A percentile compares a stretch with the other conserved stretches of the same genome.
Conservation (phyloP, 2,329 filamentous ascomycete genomes). For the Neophaeococcomyces aloes region DNA sequence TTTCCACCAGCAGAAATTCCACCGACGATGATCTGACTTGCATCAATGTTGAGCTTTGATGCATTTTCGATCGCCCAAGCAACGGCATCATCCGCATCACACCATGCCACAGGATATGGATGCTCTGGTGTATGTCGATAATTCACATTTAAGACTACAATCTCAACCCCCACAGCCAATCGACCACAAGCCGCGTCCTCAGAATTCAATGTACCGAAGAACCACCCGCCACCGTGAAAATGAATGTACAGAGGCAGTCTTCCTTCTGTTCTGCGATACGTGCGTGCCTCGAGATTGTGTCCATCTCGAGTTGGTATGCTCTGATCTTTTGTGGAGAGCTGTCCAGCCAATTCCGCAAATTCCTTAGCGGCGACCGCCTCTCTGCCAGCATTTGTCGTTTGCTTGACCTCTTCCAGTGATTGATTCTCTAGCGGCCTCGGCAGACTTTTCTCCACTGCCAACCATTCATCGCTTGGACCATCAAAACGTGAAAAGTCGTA, state of each 20-base stretch:
- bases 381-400: no score
- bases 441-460: conserved; percentile 29
- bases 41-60: conserved; percentile 31
- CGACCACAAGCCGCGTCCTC: conserved; percentile 45
- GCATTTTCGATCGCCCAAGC: conserved; percentile 43
- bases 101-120: conserved; percentile 42
- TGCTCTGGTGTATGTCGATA: conserved; percentile 50
- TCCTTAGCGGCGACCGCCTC: no score
- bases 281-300: conserved; percentile 34
- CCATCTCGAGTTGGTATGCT: conserved; percentile 34
- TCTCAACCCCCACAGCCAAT: conserved; percentile 28
- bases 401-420: no score
- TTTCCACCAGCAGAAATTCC: conserved; percentile 41
- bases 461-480: conserved; percentile 36
- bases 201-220: conserved; percentile 43
- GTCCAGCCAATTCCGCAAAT: no score
- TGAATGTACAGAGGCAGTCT: conserved; percentile 42
- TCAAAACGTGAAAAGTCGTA: conserved; percentile 34
- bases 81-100: conserved; percentile 46
- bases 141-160: conserved; percentile 45
- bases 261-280: conserved; percentile 32
- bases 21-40: conserved; percentile 34
- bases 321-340: no score
- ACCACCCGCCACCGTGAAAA: conserved; percentile 47
- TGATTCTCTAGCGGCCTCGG: no score